Base-by-base conservation (phyloP, 192 early-diverging fungal species). In the Coemansia sp. region DNA sequence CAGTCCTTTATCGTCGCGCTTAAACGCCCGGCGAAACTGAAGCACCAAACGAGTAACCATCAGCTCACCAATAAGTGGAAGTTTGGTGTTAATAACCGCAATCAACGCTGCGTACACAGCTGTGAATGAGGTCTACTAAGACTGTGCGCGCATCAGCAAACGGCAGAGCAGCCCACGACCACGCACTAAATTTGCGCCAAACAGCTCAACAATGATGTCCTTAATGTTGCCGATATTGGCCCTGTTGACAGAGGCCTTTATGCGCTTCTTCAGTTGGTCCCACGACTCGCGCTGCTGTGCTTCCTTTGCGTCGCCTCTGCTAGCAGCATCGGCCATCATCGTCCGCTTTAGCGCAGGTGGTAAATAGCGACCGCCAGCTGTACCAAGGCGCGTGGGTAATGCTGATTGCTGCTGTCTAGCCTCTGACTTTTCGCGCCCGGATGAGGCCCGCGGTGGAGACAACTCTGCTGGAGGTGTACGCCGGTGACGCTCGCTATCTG, bases 181-280 rank as follows among this genome's bases (percentile, higher is more conserved):
- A 43, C 96, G 90, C 24, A 98, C 84, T 60, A 98, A 66, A 62
- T 98, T 98, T 63, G 94, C 93, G 18, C 85, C 78, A 73, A 98
- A 92, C 35, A 98, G 64, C 69, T 97, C 93, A 7, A 91, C 88
- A 16, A 97, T 75, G 59, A 96, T 90, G 38, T 88, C 85, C 54
- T 96, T 94, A 73, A 97, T 90, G 70, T 98, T 98, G 16, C 88
- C 84, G 6, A 78, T 88, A 59, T 95, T 97, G 37, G 94, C 90
- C 80, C 95, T 96, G 85, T 98, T 98, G 68, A 98, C 92, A 2
- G 91, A 84, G 63, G 93, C 96, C 67, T 97, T 98, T 60, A 98
- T 89, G 58, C 85, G 88, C 74, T 97, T 98, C 69, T 96, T 97
- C 6, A 97, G 82, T 7, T 87, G 85, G 63, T 98, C 95, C 96